phyloP scores from a whole-genome alignment of 2,329 filamentous ascomycete genomes.

The Chalaropsis ovoidea region DNA sequence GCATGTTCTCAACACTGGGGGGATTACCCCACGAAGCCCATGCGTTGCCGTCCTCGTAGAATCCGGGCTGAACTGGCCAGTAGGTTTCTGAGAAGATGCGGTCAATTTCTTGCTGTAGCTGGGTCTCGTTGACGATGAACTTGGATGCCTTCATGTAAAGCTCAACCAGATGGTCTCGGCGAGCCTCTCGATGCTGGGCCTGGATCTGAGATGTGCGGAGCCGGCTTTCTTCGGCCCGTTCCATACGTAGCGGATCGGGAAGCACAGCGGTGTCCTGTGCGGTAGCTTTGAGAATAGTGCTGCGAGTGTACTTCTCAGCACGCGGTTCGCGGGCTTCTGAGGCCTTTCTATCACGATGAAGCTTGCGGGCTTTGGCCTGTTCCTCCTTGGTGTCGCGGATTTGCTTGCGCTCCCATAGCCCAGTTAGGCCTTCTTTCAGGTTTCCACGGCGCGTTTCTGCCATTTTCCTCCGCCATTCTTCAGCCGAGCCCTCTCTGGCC shows the following conservation, averaged over 20 bases:
- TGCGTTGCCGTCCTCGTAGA: slow-evolving; percentile 37
- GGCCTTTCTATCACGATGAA: slow-evolving; percentile 38
- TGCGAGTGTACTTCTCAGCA: slow-evolving; percentile 66
- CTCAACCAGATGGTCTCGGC: slow-evolving; percentile 65
- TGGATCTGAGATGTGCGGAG: slow-evolving; percentile 37
- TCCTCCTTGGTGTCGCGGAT: slow-evolving; percentile 33
- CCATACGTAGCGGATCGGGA: slow-evolving; percentile 53
- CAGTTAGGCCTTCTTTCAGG: slow-evolving; percentile 58
- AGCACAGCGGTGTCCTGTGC: slow-evolving; percentile 42
- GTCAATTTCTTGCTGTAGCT: slow-evolving; percentile 65
- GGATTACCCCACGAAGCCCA: slow-evolving; percentile 45
- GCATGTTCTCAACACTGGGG: slow-evolving; percentile 38
- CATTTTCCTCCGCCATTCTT: slow-evolving; percentile 61
- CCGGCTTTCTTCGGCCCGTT: slow-evolving; percentile 40
- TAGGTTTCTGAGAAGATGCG: slow-evolving; percentile 59
- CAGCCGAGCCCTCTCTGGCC: slow-evolving; percentile 31
- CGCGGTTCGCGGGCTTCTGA: slow-evolving; percentile 57
- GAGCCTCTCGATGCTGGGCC: slow-evolving; percentile 46
- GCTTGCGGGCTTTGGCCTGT: slow-evolving; percentile 38
- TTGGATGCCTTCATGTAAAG: slow-evolving; percentile 79
- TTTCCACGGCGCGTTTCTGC: slow-evolving; percentile 61
- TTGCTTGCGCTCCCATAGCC: slow-evolving; percentile 58
- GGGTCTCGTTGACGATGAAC: slow-evolving; percentile 75
- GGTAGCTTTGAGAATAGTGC: slow-evolving; percentile 49
- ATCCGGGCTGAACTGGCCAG: slow-evolving; percentile 35